phyloP scores from a whole-genome alignment of 495 filamentous ascomycete genomes.

The Podospora pseudoanserina region DNA sequence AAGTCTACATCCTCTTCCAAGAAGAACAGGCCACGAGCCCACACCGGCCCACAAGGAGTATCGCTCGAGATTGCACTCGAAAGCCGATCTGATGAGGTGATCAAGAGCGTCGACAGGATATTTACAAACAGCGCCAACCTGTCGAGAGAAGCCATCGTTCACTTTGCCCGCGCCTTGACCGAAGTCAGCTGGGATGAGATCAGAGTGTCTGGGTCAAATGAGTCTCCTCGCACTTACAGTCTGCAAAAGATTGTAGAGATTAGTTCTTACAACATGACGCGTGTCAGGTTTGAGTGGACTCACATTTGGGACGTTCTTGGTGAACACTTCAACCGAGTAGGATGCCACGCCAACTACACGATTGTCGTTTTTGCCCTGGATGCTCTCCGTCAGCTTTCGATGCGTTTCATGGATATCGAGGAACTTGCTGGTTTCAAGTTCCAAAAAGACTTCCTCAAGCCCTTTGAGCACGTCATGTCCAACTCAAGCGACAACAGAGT shows the following conservation, averaged over 20 bases:
- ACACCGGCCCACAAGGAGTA: constrained; percentile 62
- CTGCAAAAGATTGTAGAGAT: constrained; percentile 98
- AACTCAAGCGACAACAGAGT: constrained; percentile 86
- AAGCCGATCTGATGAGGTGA: constrained; percentile 84
- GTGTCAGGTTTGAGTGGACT: constrained; percentile 96
- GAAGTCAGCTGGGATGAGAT: constrained; percentile 99
- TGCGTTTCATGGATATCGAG: constrained; percentile 98
- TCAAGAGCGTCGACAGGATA: constrained; percentile 88
- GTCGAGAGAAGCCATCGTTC: constrained; percentile 92
- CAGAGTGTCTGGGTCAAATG: constrained; percentile 89
- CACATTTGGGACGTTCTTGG: constrained; percentile 95
- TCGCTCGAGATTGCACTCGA: constrained; percentile 86
- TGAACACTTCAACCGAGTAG: constrained; percentile 96
- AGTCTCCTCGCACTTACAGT: constrained; percentile 91
- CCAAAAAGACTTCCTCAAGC: constrained; percentile 98
- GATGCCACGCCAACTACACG: constrained; percentile 88
- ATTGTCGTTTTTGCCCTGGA: constrained; percentile 98
- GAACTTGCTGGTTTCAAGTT: constrained; percentile 99
- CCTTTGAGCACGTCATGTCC: constrained; percentile 94
- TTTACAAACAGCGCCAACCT: constrained; percentile 95
- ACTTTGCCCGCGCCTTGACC: constrained; percentile 88
- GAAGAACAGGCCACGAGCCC: constrained; percentile 62
- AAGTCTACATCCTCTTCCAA: constrained; percentile 64
- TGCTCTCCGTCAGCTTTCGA: constrained; percentile 88
- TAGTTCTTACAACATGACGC: constrained; percentile 98